phyloP scores from a whole-genome alignment of 345 rosid species.

The Eucalyptus pauciflora region DNA sequence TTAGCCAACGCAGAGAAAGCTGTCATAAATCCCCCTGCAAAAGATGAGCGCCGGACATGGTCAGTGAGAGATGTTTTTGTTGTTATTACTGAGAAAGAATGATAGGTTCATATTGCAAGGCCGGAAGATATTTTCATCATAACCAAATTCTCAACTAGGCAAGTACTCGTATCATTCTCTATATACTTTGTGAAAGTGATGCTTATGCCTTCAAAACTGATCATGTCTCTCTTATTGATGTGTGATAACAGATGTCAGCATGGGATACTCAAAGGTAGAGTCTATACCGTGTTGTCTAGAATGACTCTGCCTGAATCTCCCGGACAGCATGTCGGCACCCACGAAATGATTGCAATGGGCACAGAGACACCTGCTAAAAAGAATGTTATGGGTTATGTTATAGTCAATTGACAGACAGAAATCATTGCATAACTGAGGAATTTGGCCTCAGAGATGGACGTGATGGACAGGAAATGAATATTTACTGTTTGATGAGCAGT shows the following conservation, averaged over 20 bases:
- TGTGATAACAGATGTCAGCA: background rate
- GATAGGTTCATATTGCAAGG: background rate
- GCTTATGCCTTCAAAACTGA: background rate
- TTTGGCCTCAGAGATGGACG: background rate
- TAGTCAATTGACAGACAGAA: background rate
- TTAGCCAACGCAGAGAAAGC: constrained; percentile 42
- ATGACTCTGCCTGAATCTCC: background rate
- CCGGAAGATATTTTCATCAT: background rate
- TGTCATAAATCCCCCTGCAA: constrained; percentile 44
- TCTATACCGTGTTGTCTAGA: background rate
- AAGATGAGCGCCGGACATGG: constrained; percentile 40
- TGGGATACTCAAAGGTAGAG: background rate
- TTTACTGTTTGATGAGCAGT: background rate
- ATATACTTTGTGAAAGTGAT: background rate
- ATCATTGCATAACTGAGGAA: background rate
- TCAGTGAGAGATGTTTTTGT: constrained; percentile 41
- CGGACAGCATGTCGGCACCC: background rate
- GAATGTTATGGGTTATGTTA: background rate
- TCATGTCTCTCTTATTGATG: background rate
- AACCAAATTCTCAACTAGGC: background rate
- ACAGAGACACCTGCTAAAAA: background rate
- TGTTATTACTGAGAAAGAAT: constrained; percentile 52
- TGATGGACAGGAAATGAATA: background rate
- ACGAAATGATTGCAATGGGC: background rate
- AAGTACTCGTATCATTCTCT: background rate